Base-by-base conservation (phyloP, 495 filamentous ascomycete genomes). In the Aspergillus ellipticus region DNA sequence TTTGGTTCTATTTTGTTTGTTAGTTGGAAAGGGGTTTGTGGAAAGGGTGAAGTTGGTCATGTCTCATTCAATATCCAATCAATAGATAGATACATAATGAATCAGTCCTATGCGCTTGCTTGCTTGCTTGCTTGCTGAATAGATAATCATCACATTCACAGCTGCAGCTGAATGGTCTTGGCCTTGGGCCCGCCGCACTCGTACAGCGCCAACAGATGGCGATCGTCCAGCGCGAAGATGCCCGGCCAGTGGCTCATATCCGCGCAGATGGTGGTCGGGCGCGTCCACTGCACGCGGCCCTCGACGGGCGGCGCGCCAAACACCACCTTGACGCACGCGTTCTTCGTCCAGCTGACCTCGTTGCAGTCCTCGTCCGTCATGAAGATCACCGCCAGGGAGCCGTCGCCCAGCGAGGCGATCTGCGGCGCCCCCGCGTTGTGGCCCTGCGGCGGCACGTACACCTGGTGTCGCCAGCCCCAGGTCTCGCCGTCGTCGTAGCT, bases 381-480 rank as follows among this genome's bases (percentile, higher is more conserved):
- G 60, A 87, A 86, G 29, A 79, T 78, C 0, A 74, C 74, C 2
- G 80, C 82, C 48, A 88, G 51, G 2, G 75, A 79, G 8, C 79
- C 81, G 37, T 85, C 82, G 0, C 78, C 81, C 54, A 78, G 75
- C 10, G 78, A 79, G 15, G 74, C 64, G 26, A 88, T 77, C 60
- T 84, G 79, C 29, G 85, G 84, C 19, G 85, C 78, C 9, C 83
- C 82, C 0, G 83, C 82, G 57, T 81, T 78, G 15, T 72, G 68
- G 2, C 74, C 74, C 0, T 58, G 64, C 0, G 74, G 72, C 3
- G 74, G 76, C 13, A 64, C 56, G 60, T 80, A 85, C 0, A 85
- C 72, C 11, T 68, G 66, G 49, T 82, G 79, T 0, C 84, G 68
- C 55, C 69, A 58, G 10, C 71, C 75, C 78, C 82, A 87, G 22